A percentile compares a stretch with the other conserved stretches of the same genome.
phyloP scores from a whole-genome alignment of 768 basidiomycete genomes.

The Mycena maculata region DNA sequence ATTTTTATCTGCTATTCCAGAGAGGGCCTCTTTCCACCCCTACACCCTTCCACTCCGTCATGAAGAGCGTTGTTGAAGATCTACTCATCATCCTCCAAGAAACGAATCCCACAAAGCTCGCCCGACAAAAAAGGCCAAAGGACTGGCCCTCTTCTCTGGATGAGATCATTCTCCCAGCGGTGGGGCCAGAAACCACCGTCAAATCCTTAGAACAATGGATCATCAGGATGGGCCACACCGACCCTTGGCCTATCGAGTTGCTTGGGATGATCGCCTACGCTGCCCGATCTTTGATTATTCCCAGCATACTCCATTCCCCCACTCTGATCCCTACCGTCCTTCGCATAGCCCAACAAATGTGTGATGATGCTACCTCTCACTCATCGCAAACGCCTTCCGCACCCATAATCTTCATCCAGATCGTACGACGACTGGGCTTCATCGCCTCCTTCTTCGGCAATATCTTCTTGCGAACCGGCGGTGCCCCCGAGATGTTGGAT shows the following conservation, averaged over 20 bases:
- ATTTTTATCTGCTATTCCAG: too few relatives aligned
- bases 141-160: conserved; percentile 19
- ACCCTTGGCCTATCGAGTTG: conserved; percentile 18
- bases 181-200: conserved; percentile 1
- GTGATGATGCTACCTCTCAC: not conserved
- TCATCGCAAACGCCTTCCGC: not conserved
- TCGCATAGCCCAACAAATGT: not conserved
- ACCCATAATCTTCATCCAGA: not conserved
- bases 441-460: conserved; percentile 1
- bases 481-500: not conserved
- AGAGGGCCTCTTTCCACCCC: not conserved
- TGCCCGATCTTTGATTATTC: not conserved
- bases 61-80: not conserved
- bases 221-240: not conserved
- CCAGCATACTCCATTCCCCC: conserved; percentile 9
- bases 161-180: conserved; percentile 7
- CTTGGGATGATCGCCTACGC: not conserved
- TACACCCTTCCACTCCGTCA: not conserved
- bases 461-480: not conserved
- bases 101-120: conserved; percentile 16
- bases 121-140: not conserved
- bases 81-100: not conserved
- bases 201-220: conserved; percentile 19
- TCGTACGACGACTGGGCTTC: not conserved
- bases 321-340: conserved; percentile 18